These are phyloP conservation scores for Hyphopichia homilentoma DNA, from an alignment of 805 yeast genomes.

Conservation along the genomic window DNA sequence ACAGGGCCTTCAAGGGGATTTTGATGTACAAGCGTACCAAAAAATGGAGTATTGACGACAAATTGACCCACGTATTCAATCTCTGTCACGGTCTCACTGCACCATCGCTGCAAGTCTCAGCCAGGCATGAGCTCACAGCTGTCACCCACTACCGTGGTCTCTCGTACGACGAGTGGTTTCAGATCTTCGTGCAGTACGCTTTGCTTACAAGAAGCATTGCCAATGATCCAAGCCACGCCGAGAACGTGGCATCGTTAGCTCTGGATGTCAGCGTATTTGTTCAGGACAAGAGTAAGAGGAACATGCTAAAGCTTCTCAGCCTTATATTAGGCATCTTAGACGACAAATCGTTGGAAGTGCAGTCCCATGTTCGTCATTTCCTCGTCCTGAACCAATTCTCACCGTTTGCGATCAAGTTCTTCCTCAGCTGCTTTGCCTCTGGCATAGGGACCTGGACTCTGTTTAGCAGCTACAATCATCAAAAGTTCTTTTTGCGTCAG, in stretches of 20 bases:
- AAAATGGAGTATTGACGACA: conserved; percentile 66
- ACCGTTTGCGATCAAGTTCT: conserved; percentile 60
- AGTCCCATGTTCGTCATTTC: conserved; percentile 58
- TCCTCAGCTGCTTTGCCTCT: conserved; percentile 61
- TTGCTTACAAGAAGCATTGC: conserved; percentile 60
- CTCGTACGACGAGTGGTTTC: conserved; percentile 78
- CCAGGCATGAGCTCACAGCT: conserved; percentile 27
- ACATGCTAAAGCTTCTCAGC: conserved; percentile 60
- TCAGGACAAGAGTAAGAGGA: conserved; percentile 57
- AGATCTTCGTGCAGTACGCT: conserved; percentile 75
- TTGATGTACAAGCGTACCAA: conserved; percentile 58
- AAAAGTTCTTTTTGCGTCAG: conserved; percentile 85
- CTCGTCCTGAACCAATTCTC: conserved; percentile 73
- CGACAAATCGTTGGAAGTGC: conserved; percentile 48
- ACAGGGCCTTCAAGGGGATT: conserved; percentile 65
- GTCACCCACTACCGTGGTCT: conserved; percentile 69
- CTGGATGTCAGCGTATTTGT: conserved; percentile 74
- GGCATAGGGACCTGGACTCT: conserved; percentile 57
- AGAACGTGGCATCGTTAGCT: conserved; percentile 63
- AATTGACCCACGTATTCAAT: conserved; percentile 62
- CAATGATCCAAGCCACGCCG: conserved; percentile 55
- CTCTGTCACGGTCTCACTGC: conserved; percentile 54
- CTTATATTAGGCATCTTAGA: conserved; percentile 51
- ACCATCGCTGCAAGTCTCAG: conserved; percentile 29
- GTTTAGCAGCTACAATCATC: conserved; percentile 77